A percentile compares a stretch with the other conserved stretches of the same genome.
These are phyloP conservation scores for Sequoiadendron giganteum DNA, from an alignment of 75 land plant genomes.

Conservation along the genomic window DNA sequence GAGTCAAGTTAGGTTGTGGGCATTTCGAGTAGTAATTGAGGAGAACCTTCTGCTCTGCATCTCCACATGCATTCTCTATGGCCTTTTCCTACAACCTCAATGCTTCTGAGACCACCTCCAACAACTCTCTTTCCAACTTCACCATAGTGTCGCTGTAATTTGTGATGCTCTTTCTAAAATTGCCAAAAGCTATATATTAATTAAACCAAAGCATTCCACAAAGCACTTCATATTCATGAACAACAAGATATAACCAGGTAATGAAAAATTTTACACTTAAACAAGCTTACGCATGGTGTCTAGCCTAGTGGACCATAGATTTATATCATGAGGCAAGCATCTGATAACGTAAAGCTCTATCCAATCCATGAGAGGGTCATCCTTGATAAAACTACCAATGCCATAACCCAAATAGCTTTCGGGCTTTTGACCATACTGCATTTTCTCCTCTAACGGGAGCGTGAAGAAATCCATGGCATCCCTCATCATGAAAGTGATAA, in stretches of 20 bases:
- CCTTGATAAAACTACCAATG: not conserved
- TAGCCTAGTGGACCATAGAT: conserved; percentile 62
- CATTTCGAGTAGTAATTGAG: conserved; percentile 44
- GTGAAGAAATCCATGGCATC: too few species aligned
- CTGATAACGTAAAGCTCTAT: conserved; percentile 22
- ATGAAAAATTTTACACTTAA: too few species aligned
- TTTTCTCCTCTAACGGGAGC: too few species aligned
- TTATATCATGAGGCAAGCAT: conserved; percentile 33
- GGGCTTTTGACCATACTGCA: too few species aligned
- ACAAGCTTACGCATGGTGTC: conserved; percentile 26
- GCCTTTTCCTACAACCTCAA: conserved; percentile 19
- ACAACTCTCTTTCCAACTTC: not conserved
- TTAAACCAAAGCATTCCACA: too few species aligned
- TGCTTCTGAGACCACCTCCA: conserved; percentile 15
- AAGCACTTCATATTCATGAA: too few species aligned
- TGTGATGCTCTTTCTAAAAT: not conserved
- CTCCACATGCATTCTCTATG: conserved; percentile 20
- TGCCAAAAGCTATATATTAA: too few species aligned
- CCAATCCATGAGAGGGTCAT: not conserved
- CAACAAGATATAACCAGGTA: too few species aligned
- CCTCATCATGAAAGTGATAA: too few species aligned
- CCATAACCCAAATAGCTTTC: too few species aligned
- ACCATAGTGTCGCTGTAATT: not conserved
- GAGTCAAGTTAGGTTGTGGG: conserved; percentile 34
- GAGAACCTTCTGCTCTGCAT: conserved; percentile 15